Percentiles rank a stretch among this genome's conserved stretches.
phyloP scores from a whole-genome alignment of 2,329 filamentous ascomycete genomes.

The Ophiostoma ulmi region DNA sequence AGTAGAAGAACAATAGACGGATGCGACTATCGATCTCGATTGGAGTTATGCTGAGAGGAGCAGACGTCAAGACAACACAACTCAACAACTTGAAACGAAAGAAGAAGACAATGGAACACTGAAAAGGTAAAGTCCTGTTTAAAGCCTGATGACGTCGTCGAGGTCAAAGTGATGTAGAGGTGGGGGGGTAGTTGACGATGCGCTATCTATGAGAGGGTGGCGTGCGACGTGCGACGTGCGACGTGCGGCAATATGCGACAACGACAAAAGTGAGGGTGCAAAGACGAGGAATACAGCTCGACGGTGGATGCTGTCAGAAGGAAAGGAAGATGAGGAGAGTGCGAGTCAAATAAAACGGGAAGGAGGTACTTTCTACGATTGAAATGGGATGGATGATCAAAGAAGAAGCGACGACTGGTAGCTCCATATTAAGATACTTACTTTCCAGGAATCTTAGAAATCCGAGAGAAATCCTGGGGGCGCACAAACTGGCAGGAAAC shows the following conservation, averaged over 20 bases:
- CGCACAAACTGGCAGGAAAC: not conserved
- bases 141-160: conserved; percentile 4
- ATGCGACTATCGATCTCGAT: conserved; percentile 9
- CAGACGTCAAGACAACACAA: not conserved
- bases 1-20: not conserved
- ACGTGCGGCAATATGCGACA: not conserved
- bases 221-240: not conserved
- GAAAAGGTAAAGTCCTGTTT: not conserved
- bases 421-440: not conserved
- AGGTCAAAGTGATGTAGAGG: not conserved
- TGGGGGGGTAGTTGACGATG: not conserved
- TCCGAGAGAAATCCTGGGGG: not conserved
- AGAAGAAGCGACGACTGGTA: not conserved
- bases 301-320: not conserved
- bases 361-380: not conserved
- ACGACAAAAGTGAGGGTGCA: not conserved
- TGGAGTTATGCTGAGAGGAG: not conserved
- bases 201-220: not conserved
- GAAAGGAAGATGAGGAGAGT: not conserved
- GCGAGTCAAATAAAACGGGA: not conserved
- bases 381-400: not conserved
- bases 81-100: not conserved
- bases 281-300: not conserved
- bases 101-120: not conserved
- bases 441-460: too few relatives aligned